Conservation (phyloP, 345 rosid species). For the Arabidopsis arenosa region DNA sequence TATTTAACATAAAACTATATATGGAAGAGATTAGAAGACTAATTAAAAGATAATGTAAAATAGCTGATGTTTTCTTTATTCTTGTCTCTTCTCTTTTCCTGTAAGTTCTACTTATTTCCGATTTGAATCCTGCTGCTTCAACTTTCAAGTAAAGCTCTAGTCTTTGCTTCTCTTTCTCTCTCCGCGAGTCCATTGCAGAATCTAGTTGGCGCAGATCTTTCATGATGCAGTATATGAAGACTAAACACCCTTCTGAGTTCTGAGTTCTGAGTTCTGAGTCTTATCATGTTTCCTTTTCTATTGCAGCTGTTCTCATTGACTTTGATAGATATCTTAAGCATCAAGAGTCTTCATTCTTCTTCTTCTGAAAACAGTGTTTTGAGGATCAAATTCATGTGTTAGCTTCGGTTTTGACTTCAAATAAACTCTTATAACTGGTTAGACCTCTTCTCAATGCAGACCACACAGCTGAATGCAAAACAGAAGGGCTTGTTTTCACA, state of each 20-base stretch:
- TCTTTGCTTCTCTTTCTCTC: constrained; percentile 14
- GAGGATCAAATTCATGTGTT: neutral
- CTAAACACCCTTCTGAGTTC: neutral
- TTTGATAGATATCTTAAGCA: neutral
- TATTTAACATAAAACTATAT: neutral
- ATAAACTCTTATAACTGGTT: neutral
- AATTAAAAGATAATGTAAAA: too few relatives aligned
- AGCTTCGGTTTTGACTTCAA: constrained; percentile 25
- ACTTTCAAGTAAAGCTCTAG: neutral
- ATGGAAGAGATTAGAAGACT: neutral
- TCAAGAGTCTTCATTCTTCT: neutral
- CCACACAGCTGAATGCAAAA: constrained; percentile 33
- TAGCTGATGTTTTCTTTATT: neutral
- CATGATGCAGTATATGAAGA: neutral
- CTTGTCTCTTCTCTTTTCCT: neutral
- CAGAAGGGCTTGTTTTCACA: constrained; percentile 39
- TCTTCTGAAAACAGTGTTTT: neutral
- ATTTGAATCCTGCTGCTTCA: neutral
- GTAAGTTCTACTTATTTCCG: neutral
- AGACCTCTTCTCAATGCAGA: constrained; percentile 38
- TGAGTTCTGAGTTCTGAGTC: too few relatives aligned
- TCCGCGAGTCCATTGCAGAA: neutral
- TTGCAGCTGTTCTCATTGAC: constrained; percentile 14
- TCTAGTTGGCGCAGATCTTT: neutral
- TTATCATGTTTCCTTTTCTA: neutral